A percentile compares a stretch with the other conserved stretches of the same genome.
Conservation (phyloP, 2,329 filamentous ascomycete species). For the Talaromyces sp. region DNA sequence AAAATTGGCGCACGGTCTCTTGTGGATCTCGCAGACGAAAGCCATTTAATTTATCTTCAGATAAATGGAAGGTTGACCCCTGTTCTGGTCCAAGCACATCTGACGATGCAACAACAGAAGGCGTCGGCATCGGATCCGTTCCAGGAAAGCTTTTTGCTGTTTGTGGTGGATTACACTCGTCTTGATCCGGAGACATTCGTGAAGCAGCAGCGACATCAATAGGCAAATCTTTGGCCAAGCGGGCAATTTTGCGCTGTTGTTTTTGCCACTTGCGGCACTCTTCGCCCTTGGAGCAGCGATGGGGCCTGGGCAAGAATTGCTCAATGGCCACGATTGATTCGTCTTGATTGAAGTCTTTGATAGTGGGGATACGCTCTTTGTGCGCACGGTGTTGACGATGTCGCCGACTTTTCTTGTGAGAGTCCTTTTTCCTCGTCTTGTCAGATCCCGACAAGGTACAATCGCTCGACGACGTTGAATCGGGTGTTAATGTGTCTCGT, state of each 20-base stretch:
- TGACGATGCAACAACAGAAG: slow-evolving; percentile 84
- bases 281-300: slow-evolving; percentile 80
- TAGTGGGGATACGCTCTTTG: slow-evolving; percentile 58
- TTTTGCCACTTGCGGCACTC: slow-evolving; percentile 77
- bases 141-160: slow-evolving; percentile 53
- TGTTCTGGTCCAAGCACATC: slow-evolving; percentile 74
- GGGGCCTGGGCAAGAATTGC: slow-evolving; percentile 77
- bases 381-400: slow-evolving; percentile 22
- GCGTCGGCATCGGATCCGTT: slow-evolving; percentile 68
- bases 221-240: slow-evolving; percentile 71
- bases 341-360: slow-evolving; percentile 44
- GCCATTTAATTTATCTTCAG: slow-evolving; percentile 66
- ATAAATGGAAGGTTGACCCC: slow-evolving; percentile 60
- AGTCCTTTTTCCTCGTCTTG: background rate
- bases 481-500: background rate
- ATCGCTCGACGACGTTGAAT: background rate
- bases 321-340: slow-evolving; percentile 92
- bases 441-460: background rate
- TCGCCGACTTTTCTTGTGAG: slow-evolving; percentile 15
- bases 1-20: slow-evolving; percentile 88
- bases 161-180: slow-evolving; percentile 38
- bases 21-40: slow-evolving; percentile 74
- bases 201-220: slow-evolving; percentile 62
- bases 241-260: slow-evolving; percentile 71
- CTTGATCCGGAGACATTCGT: slow-evolving; percentile 62